Conservation (phyloP, 2,329 filamentous ascomycete genomes). For the Hypoxylon sp. region DNA sequence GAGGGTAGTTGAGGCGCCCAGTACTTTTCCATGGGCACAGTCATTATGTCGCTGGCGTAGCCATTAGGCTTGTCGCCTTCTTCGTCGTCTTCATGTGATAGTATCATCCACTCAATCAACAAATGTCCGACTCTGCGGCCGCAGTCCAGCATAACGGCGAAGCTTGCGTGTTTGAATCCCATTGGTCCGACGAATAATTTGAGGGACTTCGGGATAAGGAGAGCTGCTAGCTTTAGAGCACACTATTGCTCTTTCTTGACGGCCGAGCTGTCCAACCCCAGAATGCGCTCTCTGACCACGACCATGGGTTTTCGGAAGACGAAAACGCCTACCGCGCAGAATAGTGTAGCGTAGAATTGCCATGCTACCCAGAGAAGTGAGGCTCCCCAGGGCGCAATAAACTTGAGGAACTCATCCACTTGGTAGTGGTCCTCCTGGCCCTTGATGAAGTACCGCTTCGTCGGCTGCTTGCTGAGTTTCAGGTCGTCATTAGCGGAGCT, state of each 20-base stretch:
- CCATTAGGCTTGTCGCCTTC: neutral
- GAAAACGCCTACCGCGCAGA: constrained; percentile 74
- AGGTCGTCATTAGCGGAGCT: constrained; percentile 51
- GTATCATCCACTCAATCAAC: constrained; percentile 1
- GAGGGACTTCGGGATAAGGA: neutral
- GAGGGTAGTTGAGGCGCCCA: neutral
- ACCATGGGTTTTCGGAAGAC: constrained; percentile 33
- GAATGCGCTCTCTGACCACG: constrained; percentile 23
- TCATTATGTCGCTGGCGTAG: neutral
- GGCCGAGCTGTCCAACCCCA: constrained; percentile 25
- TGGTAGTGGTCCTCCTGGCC: constrained; percentile 89
- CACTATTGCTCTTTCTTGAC: constrained; percentile 37
- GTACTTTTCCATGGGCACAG: neutral
- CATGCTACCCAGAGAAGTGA: constrained; percentile 66
- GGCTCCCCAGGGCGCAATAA: constrained; percentile 74
- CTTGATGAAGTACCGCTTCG: constrained; percentile 76
- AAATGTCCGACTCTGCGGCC: constrained; percentile 13
- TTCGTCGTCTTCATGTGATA: constrained; percentile 1
- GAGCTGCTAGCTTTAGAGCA: constrained; percentile 9
- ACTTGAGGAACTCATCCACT: constrained; percentile 80
- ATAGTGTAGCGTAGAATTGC: constrained; percentile 74
- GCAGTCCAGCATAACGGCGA: neutral
- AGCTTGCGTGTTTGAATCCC: neutral
- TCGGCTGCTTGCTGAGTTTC: constrained; percentile 16
- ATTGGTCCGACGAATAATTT: neutral